phyloP scores from a whole-genome alignment of 2,329 filamentous ascomycete genomes.

The Lachnellula arida region DNA sequence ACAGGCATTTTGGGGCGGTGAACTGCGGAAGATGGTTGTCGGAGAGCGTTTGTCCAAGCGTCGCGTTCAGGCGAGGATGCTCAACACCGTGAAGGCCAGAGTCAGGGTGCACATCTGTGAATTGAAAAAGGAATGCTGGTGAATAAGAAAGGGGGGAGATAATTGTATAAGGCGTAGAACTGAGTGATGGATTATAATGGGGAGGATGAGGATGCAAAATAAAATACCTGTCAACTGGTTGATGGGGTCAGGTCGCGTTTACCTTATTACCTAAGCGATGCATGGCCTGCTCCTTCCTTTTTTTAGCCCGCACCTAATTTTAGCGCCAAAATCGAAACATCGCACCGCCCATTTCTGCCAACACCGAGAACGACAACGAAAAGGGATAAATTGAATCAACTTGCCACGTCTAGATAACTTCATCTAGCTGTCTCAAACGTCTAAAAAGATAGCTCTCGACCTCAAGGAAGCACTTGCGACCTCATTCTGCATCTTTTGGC shows the following conservation, averaged over 20 bases:
- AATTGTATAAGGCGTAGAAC: too few species aligned
- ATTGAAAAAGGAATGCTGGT: neutral
- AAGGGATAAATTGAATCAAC: neutral
- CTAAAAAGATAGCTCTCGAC: neutral
- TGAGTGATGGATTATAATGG: too few species aligned
- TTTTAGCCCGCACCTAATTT: too few species aligned
- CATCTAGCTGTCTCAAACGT: neutral
- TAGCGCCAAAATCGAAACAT: neutral
- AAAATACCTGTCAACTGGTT: too few species aligned
- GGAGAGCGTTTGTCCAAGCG: neutral
- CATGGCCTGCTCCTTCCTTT: too few species aligned
- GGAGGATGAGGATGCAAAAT: too few species aligned
- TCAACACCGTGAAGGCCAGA: neutral
- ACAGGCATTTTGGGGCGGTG: constrained; percentile 25
- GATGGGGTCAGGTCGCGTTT: too few species aligned
- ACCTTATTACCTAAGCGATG: too few species aligned
- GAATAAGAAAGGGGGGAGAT: too few species aligned
- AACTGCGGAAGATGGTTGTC: neutral
- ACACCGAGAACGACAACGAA: neutral
- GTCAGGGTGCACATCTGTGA: neutral
- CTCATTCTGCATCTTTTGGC: neutral
- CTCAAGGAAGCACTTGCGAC: neutral
- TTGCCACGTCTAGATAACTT: constrained; percentile 1
- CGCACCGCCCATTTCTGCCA: too few species aligned
- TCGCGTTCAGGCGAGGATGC: neutral